Percentiles rank a stretch among this genome's conserved stretches.
phyloP scores from a whole-genome alignment of 2,329 filamentous ascomycete species.

The Arthrobotrys pseudoclavata region DNA sequence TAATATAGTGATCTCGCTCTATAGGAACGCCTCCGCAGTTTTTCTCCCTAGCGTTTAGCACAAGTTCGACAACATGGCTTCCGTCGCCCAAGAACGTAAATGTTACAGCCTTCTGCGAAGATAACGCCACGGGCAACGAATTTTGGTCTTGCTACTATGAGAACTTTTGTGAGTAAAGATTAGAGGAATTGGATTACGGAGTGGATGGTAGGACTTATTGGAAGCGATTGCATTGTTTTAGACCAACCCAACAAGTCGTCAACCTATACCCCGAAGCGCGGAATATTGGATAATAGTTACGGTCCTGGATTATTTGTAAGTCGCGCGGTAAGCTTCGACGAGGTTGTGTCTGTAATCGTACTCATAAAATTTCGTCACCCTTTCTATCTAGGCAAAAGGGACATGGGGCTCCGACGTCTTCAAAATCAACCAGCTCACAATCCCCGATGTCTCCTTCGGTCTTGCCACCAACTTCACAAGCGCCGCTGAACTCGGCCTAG shows the following conservation, averaged over 20 bases:
- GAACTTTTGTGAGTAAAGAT: slow-evolving; percentile 39
- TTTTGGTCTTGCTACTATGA: slow-evolving; percentile 55
- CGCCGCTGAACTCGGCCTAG: slow-evolving; percentile 44
- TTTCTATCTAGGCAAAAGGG: slow-evolving; percentile 35
- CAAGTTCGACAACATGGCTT: slow-evolving; percentile 47
- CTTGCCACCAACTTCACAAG: slow-evolving; percentile 53
- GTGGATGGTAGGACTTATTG: not conserved
- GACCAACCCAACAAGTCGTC: slow-evolving; percentile 36
- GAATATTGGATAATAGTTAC: slow-evolving; percentile 29
- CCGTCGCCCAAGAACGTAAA: slow-evolving; percentile 34
- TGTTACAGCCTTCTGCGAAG: slow-evolving; percentile 36
- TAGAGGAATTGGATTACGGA: not conserved
- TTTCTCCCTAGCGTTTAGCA: slow-evolving; percentile 55
- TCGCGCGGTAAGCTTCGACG: not conserved
- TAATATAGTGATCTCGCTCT: not conserved
- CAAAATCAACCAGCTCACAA: slow-evolving; percentile 56
- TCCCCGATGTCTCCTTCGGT: slow-evolving; percentile 50
- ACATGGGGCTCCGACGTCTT: slow-evolving; percentile 56
- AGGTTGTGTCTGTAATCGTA: no score
- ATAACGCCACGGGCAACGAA: slow-evolving; percentile 29
- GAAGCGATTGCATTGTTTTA: not conserved
- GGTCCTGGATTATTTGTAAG: slow-evolving; percentile 49
- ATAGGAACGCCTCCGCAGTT: slow-evolving; percentile 57
- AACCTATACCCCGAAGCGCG: slow-evolving; percentile 16
- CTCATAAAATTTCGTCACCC: no score